Percentiles rank a stretch among this genome's conserved stretches.
These are phyloP conservation scores for Suillus lakei DNA, from an alignment of 768 basidiomycete species.

Conservation along the genomic window DNA sequence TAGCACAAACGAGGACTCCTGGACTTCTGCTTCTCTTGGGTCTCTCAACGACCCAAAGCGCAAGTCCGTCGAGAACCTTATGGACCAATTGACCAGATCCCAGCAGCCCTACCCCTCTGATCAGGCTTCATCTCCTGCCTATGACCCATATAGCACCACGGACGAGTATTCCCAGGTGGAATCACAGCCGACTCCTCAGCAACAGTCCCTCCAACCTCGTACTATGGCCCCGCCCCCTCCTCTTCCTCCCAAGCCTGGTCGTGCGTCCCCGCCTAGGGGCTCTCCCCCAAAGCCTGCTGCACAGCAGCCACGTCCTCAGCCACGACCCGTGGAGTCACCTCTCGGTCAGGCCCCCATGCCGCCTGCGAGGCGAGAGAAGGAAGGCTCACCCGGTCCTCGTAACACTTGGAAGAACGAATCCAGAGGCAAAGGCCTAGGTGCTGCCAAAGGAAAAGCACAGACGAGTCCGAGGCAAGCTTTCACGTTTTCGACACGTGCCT, in stretches of 20 bases:
- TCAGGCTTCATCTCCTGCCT: slow-evolving; percentile 43
- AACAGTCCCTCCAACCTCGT: slow-evolving; percentile 41
- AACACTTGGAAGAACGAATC: slow-evolving; percentile 42
- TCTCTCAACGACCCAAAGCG: slow-evolving; percentile 60
- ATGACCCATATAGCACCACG: slow-evolving; percentile 43
- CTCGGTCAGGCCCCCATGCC: slow-evolving; percentile 44
- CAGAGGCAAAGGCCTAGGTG: slow-evolving; percentile 43
- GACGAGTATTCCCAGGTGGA: slow-evolving; percentile 53
- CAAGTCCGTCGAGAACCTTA: slow-evolving; percentile 81
- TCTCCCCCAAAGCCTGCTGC: slow-evolving; percentile 68
- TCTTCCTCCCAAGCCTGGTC: slow-evolving; percentile 62
- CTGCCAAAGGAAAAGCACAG: slow-evolving; percentile 49
- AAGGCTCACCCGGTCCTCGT: slow-evolving; percentile 70
- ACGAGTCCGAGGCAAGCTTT: slow-evolving; percentile 60
- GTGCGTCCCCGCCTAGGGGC: slow-evolving; percentile 56
- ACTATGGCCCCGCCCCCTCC: slow-evolving; percentile 59
- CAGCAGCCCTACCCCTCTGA: slow-evolving; percentile 38
- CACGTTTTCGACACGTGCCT: background rate
- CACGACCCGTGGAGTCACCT: slow-evolving; percentile 56
- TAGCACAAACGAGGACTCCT: slow-evolving; percentile 62
- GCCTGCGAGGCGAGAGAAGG: slow-evolving; percentile 61
- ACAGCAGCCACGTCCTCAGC: slow-evolving; percentile 51
- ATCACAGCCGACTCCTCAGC: slow-evolving; percentile 25
- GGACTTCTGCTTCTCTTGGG: slow-evolving; percentile 44
- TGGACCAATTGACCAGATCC: slow-evolving; percentile 70